These are phyloP conservation scores for Hordeum pubiflorum DNA, from an alignment of 202 grass and related monocot species.

Conservation along the genomic window DNA sequence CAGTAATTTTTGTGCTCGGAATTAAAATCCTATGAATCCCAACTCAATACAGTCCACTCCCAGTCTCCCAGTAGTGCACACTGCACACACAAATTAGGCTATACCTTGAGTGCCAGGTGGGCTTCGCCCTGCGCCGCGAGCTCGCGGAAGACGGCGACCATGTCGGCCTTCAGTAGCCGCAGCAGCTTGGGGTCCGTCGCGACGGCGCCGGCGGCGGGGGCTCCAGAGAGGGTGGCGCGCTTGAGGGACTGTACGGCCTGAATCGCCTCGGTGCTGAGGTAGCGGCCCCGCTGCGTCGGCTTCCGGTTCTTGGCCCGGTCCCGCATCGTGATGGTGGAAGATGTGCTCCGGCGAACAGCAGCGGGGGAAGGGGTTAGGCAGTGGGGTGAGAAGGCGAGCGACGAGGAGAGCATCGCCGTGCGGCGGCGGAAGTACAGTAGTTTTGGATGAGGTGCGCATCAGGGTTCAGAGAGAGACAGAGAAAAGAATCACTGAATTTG, in stretches of 20 bases:
- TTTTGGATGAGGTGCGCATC: constrained; percentile 8
- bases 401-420: not conserved
- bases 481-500: not conserved
- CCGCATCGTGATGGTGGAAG: constrained; percentile 10
- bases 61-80: not conserved
- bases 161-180: constrained; percentile 65
- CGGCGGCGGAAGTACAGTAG: not conserved
- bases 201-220: not conserved
- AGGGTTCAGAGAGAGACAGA: not conserved
- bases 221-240: constrained; percentile 24
- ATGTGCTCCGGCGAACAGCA: not conserved
- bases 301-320: constrained; percentile 7
- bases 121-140: constrained; percentile 42
- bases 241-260: constrained; percentile 49
- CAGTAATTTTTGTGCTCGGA: not conserved
- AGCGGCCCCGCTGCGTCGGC: constrained; percentile 30
- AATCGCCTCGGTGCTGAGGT: constrained; percentile 89
- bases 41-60: not conserved
- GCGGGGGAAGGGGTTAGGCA: not conserved
- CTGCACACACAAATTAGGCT: not conserved
- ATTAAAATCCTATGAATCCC: not conserved
- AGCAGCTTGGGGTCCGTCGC: not conserved
- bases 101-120: constrained; percentile 58
- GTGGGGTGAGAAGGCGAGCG: not conserved
- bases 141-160: constrained; percentile 76